These are phyloP conservation scores for Pleurotus cornucopiae DNA, from an alignment of 768 basidiomycete genomes.

Conservation along the genomic window DNA sequence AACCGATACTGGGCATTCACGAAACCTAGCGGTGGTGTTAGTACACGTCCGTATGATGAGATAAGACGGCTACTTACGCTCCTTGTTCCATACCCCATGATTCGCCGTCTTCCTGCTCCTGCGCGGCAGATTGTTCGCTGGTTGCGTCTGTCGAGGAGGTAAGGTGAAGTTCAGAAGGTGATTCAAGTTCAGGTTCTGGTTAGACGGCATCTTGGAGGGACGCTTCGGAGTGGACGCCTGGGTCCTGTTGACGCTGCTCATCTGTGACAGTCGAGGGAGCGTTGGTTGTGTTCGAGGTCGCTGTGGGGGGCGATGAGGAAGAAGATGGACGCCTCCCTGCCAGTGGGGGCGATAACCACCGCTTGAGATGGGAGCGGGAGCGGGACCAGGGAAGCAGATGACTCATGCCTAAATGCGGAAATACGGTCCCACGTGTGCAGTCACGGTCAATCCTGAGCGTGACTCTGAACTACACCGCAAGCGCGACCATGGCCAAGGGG, in stretches of 20 bases:
- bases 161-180: constrained; percentile 93
- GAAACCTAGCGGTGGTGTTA: constrained; percentile 55
- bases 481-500: constrained; percentile 67
- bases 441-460: neutral
- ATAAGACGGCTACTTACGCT: constrained; percentile 57
- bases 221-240: constrained; percentile 49
- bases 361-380: constrained; percentile 18
- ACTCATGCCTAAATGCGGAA: neutral
- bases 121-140: constrained; percentile 55
- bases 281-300: no score
- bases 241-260: constrained; percentile 33
- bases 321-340: constrained; percentile 40
- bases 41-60: constrained; percentile 12
- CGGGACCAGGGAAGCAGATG: neutral
- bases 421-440: constrained; percentile 5
- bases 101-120: constrained; percentile 69
- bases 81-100: constrained; percentile 80
- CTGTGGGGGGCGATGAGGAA: neutral
- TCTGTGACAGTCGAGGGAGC: constrained; percentile 14
- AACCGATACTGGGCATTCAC: constrained; percentile 97
- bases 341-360: constrained; percentile 40
- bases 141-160: constrained; percentile 76
- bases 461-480: neutral
- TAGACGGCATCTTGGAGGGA: constrained; percentile 62
- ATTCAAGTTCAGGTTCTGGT: constrained; percentile 60